These are phyloP conservation scores for Syzygium grande DNA, from an alignment of 345 rosid genomes.

Conservation along the genomic window DNA sequence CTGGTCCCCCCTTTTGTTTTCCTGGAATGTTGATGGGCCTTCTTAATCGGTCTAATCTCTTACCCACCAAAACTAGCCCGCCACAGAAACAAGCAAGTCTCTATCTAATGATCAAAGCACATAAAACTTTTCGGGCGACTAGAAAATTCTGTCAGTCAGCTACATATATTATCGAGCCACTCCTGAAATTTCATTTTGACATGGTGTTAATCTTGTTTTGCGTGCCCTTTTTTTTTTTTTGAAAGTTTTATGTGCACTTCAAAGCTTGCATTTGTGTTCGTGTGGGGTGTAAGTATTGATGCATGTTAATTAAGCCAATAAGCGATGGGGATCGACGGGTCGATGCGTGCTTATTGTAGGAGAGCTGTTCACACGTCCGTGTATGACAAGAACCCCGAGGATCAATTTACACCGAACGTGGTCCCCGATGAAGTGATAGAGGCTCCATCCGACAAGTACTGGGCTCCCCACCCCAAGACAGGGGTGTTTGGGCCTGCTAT, in stretches of 20 bases:
- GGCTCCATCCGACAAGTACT: constrained; percentile 63
- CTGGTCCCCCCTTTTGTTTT: neutral
- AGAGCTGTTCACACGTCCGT: constrained; percentile 46
- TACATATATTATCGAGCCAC: neutral
- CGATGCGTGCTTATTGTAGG: constrained; percentile 5
- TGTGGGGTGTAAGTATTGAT: neutral
- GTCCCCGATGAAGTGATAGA: constrained; percentile 70
- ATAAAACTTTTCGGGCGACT: neutral
- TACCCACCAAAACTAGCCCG: neutral
- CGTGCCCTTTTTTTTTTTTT: too few relatives aligned
- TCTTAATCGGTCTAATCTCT: neutral
- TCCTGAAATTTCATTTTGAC: neutral
- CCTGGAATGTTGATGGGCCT: neutral
- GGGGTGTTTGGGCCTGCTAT: constrained; percentile 83
- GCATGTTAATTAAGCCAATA: neutral
- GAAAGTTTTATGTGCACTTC: neutral
- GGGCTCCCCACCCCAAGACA: constrained; percentile 94
- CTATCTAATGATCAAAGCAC: neutral
- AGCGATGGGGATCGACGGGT: neutral
- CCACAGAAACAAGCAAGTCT: neutral
- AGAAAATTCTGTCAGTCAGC: neutral
- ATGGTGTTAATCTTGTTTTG: neutral
- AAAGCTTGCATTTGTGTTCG: neutral
- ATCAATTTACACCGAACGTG: constrained; percentile 31
- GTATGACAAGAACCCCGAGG: constrained; percentile 85